Conservation (phyloP, 2,329 filamentous ascomycete species). For the Paecilomyces niveus region DNA sequence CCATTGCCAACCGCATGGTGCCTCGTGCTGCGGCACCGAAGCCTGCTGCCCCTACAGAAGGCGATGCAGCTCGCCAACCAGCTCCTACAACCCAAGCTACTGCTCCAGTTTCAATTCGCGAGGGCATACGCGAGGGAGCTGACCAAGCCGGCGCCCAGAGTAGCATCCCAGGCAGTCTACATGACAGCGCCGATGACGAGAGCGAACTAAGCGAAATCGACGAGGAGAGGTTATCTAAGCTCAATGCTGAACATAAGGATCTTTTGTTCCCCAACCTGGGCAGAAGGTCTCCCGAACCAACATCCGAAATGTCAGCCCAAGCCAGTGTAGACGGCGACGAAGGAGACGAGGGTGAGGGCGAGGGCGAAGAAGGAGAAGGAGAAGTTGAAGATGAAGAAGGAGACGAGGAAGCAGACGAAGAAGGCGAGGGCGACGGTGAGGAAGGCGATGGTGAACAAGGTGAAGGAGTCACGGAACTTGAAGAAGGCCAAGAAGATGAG, state of each 20-base stretch:
- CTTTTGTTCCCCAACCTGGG: constrained; percentile 19
- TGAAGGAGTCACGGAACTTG: constrained; percentile 1
- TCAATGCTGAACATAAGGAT: constrained; percentile 11
- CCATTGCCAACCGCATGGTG: constrained; percentile 39
- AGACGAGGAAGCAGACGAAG: constrained; percentile 3
- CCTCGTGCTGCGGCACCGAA: constrained; percentile 22
- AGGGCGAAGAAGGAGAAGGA: constrained; percentile 9
- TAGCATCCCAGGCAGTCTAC: constrained; percentile 53
- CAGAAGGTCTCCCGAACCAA: constrained; percentile 14
- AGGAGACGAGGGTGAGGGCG: constrained; percentile 4
- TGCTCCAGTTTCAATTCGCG: constrained; percentile 6
- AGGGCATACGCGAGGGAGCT: constrained; percentile 5
- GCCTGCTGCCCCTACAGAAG: constrained; percentile 14
- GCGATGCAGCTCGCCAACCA: constrained; percentile 14
- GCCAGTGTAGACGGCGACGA: constrained; percentile 14
- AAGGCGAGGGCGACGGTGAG: constrained; percentile 4
- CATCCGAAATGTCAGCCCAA: constrained; percentile 17
- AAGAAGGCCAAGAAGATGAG: constrained; percentile 1
- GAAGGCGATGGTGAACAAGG: constrained; percentile 2
- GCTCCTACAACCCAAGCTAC: constrained; percentile 13
- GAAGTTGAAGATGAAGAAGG: constrained; percentile 4
- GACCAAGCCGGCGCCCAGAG: constrained; percentile 34
- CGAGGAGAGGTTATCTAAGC: constrained; percentile 24
- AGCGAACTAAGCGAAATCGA: constrained; percentile 61
- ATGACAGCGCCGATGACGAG: constrained; percentile 62